Base-by-base conservation (phyloP, 2,329 filamentous ascomycete genomes). In the Colletotrichum lupini region DNA sequence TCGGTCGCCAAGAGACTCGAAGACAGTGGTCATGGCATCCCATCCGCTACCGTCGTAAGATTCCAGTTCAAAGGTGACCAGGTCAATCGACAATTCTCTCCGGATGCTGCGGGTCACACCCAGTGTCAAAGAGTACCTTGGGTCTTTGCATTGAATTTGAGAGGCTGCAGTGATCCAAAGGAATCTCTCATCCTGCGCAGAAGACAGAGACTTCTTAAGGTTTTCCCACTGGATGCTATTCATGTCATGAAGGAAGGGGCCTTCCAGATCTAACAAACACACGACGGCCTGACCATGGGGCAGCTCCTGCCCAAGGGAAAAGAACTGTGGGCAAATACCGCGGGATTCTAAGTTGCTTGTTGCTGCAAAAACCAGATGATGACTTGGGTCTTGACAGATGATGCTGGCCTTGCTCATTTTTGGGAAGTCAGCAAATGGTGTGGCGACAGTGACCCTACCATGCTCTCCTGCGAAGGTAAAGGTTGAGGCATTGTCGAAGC, bases 161-260 rank as follows among this genome's bases (percentile, higher is more conserved):
- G 74, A 74, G 1, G 77, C 74, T 1, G 76, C 76, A 1, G 81
- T 83, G 8, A 83, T 59, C 82, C 82, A 83, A 6, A 83, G 72
- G 26, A 82, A 56, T 5, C 55, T 74, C 24, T 68, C 72, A 3
- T 67, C 53, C 9, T 74, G 72, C 2, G 68, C 62, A 3, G 61
- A 73, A 30, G 57, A 22, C n/a, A 73, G 14, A 4, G 60, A 61
- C 6, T 37, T 57, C 37, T 73, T 73, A 6, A 73, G 19, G 11
- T 12, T 24, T 14, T 61, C 24, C 71, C 71, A 73, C 1, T 49
- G 26, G 0, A 26, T 12, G 2, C 19, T 8, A 12, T 28, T 24
- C 56, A 73, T 66, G 28, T 30, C 30, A 49, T 71, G 49, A 6
- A 73, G 16, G 16, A 71, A 73, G 8, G 71, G 67, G 2, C 16